Base-by-base conservation (phyloP, 768 basidiomycete species). In the Lactifluus subvellereus region DNA sequence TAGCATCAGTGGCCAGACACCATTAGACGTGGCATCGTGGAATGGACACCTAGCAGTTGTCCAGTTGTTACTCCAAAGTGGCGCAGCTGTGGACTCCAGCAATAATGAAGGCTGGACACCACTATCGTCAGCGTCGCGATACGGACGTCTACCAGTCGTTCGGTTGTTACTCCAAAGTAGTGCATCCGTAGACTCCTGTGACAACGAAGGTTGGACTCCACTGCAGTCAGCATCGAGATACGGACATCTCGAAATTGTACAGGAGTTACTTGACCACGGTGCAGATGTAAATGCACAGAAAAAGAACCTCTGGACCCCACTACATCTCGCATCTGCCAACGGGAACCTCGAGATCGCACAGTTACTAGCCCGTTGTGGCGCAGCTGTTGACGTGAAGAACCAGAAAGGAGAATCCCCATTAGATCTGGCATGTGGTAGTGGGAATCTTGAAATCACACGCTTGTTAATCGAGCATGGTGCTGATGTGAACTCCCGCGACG, bases 371-470 rank as follows among this genome's bases (percentile, higher is more conserved):
- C 30, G 51, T 2, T 10, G 1, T 5, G 54, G 55, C 11, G 14
- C 55, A 5, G 42, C 40, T 2, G 6, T 57, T 0, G 33, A 62
- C 22, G 3, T 2, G 7, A 38, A 11, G 8, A 10, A 49, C 2
- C 1, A 1, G 0, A 0, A 32, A 2, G 35, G 47, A 40, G 6
- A 38, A n/a, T 49, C 54, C 0, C 35, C 60, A 1, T 40, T 61
- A n/a, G 8, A 38, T 33, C 1, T 11, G 1, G 37, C 47, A 9
- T 20, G 35, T 16, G 1, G 4, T 10, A 0, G 4, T 0, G 22
- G 43, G 11, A 37, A 35, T 0, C 2, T 54, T 2, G 37, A 49
- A 3, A 6, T 54, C 0, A 35, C 11, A 35, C 45, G 33, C 35
- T 22, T 54, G 3, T 37, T 60, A 14, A 30, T 54, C 22, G 33